These are phyloP conservation scores for Cercophora samala DNA, from an alignment of 495 filamentous ascomycete species.

Conservation along the genomic window DNA sequence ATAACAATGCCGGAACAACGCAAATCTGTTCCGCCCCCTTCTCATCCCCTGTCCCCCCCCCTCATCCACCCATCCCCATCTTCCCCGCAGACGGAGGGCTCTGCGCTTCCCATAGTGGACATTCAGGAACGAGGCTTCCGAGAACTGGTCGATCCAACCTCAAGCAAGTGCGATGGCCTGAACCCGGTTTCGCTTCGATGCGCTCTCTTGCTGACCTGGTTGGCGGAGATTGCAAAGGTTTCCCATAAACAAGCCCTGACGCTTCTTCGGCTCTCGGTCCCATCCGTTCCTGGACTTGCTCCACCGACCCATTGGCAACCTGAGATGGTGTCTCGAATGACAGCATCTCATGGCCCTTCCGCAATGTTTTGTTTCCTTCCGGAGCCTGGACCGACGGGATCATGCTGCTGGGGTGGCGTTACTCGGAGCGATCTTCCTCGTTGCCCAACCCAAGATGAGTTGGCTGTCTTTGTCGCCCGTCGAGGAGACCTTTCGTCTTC, in stretches of 20 bases:
- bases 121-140: conserved; percentile 36
- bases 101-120: conserved; percentile 30
- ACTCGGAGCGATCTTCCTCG: conserved; percentile 24
- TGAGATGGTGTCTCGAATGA: not conserved
- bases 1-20: conserved; percentile 31
- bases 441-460: not conserved
- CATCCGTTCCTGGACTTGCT: conserved; percentile 7
- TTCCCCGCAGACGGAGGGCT: conserved; percentile 28
- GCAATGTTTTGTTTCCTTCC: conserved; percentile 14
- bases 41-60: too few relatives aligned
- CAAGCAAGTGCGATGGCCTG: conserved; percentile 21
- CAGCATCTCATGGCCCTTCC: not conserved
- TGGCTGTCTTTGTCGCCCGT: not conserved
- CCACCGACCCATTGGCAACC: conserved; percentile 3
- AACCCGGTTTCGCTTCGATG: conserved; percentile 28
- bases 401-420: conserved; percentile 5
- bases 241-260: conserved; percentile 18
- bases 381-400: conserved; percentile 1
- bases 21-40: conserved; percentile 27
- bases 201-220: conserved; percentile 24
- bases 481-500: not conserved
- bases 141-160: conserved; percentile 24
- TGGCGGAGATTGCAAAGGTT: conserved; percentile 27
- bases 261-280: conserved; percentile 17
- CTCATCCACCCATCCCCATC: conserved; percentile 17